Conservation (phyloP, 768 basidiomycete species). For the Leucocoprinus leucothites region DNA sequence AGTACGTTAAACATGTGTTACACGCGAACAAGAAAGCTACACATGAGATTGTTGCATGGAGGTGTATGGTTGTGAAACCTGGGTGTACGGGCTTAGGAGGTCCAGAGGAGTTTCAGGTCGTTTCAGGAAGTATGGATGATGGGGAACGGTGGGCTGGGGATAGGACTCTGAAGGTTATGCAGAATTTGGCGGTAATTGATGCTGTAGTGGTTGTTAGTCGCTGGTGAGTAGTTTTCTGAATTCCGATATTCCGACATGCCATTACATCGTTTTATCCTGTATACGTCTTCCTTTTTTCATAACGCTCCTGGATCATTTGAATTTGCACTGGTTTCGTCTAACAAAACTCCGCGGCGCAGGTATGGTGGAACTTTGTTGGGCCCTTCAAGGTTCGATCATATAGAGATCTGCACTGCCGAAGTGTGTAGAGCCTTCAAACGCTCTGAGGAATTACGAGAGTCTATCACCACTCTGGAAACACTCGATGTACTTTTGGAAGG, state of each 20-base stretch:
- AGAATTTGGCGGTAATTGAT: conserved; percentile 66
- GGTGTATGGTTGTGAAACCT: conserved; percentile 68
- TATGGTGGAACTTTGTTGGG: conserved; percentile 82
- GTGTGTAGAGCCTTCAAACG: conserved; percentile 68
- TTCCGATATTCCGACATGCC: not conserved
- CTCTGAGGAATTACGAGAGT: conserved; percentile 66
- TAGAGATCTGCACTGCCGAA: conserved; percentile 72
- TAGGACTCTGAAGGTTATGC: conserved; percentile 64
- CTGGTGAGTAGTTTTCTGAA: conserved; percentile 43
- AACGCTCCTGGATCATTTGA: not conserved
- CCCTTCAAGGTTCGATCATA: conserved; percentile 71
- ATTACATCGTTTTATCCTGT: not conserved
- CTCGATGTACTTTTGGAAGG: conserved; percentile 60
- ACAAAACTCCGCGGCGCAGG: conserved; percentile 37
- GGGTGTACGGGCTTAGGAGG: conserved; percentile 65
- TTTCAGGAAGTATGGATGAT: conserved; percentile 66
- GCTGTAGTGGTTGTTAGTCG: conserved; percentile 78
- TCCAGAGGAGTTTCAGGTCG: conserved; percentile 73
- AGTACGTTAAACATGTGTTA: conserved; percentile 53
- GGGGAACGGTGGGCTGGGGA: conserved; percentile 73
- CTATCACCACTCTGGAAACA: conserved; percentile 48
- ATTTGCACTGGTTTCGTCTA: not conserved
- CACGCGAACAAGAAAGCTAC: conserved; percentile 58
- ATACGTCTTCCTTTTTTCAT: not conserved
- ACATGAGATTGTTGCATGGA: conserved; percentile 77